Evolutionary conservation across 2,329 filamentous ascomycete species (phyloP), one percentile per base, ranked within the genome.

Genomic region (Botrytis paeoniae): DNA sequence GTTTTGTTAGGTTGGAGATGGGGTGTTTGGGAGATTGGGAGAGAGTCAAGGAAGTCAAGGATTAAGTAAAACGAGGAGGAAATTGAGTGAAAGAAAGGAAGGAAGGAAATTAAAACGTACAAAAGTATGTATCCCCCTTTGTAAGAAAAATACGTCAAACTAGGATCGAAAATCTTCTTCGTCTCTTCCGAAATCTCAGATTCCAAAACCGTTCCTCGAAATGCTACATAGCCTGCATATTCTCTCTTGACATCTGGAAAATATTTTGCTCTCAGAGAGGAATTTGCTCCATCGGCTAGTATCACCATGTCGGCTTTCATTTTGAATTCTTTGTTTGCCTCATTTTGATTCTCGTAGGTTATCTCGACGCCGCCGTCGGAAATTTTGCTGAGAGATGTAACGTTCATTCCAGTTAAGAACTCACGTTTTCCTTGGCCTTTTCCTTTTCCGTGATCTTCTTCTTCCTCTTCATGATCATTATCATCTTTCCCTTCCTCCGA

Each of bases 121-220:
- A 80, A 78, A 2, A 85, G 78, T 73, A 84, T 83, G 74, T 85
- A 83, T 8, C 78, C 79, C 8, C 77, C 75, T 72, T 83, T 81
- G 76, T 76, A 75, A 84, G 82, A 78, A 80, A 81, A 85, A 77
- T 83, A 84, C 9, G 82, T 83, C 73, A 85, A 84, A 3, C 80
- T 78, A 35, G 83, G 78, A 69, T 77, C 75, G 68, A 84, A 82
- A 0, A 80, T 79, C 25, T 80, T 77, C 57, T 76, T 80, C 10
- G 82, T 77, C 7, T 79, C 75, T 32, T 80, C 78, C 39, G 80
- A 82, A 6, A 82, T 80, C 51, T 82, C 80, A n/a, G 75, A 71
- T 74, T 86, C 84, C 4, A 74, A 77, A 4, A 85, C 77, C 0
- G 83, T 84, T 2, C 84, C 84, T 16, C 84, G 78, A 39, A 84